These are phyloP conservation scores for Rhynchospora breviuscula DNA, from an alignment of 176 grass and related monocot genomes.

Conservation along the genomic window DNA sequence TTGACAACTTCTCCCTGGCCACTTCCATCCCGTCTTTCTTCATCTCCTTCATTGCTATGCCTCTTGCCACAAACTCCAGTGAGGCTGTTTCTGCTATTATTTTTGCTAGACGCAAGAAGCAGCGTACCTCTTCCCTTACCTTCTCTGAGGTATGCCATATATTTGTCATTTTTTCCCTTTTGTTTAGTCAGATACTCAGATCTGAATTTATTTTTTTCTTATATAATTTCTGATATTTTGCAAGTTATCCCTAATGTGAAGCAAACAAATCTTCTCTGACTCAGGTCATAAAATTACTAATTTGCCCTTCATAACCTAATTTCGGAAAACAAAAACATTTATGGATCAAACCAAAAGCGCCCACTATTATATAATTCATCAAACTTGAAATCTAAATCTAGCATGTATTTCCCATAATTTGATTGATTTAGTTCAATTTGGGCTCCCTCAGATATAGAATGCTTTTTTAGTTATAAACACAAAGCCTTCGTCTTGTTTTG, in stretches of 20 bases:
- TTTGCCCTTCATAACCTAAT: not conserved
- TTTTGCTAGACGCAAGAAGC: slow-evolving; percentile 84
- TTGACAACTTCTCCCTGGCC: slow-evolving; percentile 85
- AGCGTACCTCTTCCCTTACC: slow-evolving; percentile 68
- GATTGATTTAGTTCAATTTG: too few relatives aligned
- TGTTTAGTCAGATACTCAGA: not conserved
- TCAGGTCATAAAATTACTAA: not conserved
- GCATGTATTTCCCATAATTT: too few relatives aligned
- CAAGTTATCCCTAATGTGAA: too few relatives aligned
- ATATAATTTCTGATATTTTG: not conserved
- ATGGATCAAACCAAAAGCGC: not conserved
- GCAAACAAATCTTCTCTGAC: too few relatives aligned
- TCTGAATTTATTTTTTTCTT: not conserved
- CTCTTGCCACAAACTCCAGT: slow-evolving; percentile 94
- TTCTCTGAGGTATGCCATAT: slow-evolving; percentile 67
- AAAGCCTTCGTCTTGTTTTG: too few relatives aligned
- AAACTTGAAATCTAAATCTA: too few relatives aligned
- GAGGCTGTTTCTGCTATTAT: slow-evolving; percentile 91
- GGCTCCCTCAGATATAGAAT: too few relatives aligned
- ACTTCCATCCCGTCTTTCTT: slow-evolving; percentile 85
- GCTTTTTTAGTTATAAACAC: too few relatives aligned
- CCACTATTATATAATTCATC: too few relatives aligned
- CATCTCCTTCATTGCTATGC: slow-evolving; percentile 89
- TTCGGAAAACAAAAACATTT: not conserved
- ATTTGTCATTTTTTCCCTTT: not conserved